phyloP scores from a whole-genome alignment of 495 filamentous ascomycete species.

The Staphylotrichum tortipilum region DNA sequence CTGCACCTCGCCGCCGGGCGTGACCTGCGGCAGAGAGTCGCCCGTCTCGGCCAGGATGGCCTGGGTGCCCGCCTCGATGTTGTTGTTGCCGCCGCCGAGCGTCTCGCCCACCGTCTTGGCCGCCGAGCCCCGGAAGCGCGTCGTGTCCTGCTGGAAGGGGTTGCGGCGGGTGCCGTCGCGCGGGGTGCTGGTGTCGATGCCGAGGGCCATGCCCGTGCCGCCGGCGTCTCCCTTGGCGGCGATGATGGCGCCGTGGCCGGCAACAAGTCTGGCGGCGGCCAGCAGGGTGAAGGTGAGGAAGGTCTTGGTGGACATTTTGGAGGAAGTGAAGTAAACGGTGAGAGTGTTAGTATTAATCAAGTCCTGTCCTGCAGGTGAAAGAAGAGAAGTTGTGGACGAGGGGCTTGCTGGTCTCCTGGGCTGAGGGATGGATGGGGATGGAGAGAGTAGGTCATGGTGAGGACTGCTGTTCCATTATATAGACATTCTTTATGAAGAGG shows the following conservation, averaged over 20 bases:
- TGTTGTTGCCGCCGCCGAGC: conserved; percentile 35
- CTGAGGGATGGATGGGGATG: not conserved
- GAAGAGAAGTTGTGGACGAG: not conserved
- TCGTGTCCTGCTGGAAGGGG: conserved; percentile 47
- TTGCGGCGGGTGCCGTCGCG: conserved; percentile 43
- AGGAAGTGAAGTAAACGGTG: not conserved
- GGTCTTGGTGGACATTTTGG: conserved; percentile 22
- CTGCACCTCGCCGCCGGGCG: conserved; percentile 34
- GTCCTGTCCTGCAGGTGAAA: conserved; percentile 1
- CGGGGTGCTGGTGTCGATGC: conserved; percentile 41
- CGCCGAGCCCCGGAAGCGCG: conserved; percentile 38
- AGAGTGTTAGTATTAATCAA: not conserved
- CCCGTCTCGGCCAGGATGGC: conserved; percentile 40
- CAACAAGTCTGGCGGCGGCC: conserved; percentile 27
- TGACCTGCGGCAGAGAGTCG: conserved; percentile 40
- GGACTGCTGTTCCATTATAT: conserved; percentile 6
- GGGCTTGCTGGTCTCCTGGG: conserved; percentile 4
- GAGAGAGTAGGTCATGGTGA: not conserved
- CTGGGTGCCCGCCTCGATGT: conserved; percentile 39
- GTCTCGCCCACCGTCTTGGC: conserved; percentile 40
- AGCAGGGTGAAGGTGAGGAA: conserved; percentile 26
- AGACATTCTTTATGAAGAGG: not conserved
- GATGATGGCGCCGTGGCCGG: conserved; percentile 44
- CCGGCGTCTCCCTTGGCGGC: conserved; percentile 40
- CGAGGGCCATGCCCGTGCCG: conserved; percentile 39